Conservation (phyloP, 2,329 filamentous ascomycete species). For the Plenodomus lindquistii region DNA sequence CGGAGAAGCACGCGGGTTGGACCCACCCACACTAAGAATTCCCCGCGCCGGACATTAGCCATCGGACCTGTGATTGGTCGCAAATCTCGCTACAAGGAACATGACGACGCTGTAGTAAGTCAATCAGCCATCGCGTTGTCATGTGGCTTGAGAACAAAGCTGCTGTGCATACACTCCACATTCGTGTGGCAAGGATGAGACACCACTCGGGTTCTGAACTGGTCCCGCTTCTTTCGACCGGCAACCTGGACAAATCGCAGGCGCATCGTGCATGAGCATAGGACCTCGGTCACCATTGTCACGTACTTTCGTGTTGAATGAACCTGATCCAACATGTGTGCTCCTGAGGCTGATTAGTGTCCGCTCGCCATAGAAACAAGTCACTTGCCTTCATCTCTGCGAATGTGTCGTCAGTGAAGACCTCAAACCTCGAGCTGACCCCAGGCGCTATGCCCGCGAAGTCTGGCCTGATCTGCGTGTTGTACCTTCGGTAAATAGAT, state of each 20-base stretch:
- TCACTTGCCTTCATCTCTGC: constrained; percentile 19
- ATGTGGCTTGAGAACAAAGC: not conserved
- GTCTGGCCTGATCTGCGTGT: constrained; percentile 27
- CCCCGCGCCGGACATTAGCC: constrained; percentile 4
- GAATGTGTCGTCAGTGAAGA: constrained; percentile 45
- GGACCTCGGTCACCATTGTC: no score
- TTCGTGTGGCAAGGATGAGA: not conserved
- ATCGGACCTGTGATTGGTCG: constrained; percentile 14
- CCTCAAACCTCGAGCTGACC: constrained; percentile 49
- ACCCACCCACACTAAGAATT: constrained; percentile 6
- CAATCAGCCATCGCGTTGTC: no score
- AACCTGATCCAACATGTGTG: constrained; percentile 9
- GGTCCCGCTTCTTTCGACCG: not conserved
- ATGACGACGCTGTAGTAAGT: constrained; percentile 2
- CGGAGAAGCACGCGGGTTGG: constrained; percentile 7
- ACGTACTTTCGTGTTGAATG: constrained; percentile 1
- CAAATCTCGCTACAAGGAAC: not conserved
- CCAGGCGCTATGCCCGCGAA: constrained; percentile 43
- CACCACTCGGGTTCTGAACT: not conserved
- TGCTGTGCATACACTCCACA: constrained; percentile 4
- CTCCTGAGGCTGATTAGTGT: constrained; percentile 4
- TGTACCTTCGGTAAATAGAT: constrained; percentile 49
- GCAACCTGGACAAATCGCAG: no score
- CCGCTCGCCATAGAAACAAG: no score
- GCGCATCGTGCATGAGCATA: no score